Conservation (phyloP, 1,139 yeast genomes). For the Nematodospora anomalae region DNA sequence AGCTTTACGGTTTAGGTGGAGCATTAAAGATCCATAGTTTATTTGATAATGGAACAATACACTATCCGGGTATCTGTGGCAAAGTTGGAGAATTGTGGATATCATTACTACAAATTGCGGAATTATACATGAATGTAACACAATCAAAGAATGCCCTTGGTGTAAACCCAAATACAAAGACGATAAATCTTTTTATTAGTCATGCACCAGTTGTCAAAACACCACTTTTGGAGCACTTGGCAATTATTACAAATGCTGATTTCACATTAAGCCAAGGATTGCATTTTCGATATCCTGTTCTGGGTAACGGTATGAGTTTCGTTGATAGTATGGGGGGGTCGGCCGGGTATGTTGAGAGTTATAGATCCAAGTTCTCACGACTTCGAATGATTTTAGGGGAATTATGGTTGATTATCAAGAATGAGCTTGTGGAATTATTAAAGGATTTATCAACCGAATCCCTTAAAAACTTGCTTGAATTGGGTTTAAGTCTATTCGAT, state of each 20-base stretch:
- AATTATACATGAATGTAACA: conserved; percentile 28
- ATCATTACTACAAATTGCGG: conserved; percentile 69
- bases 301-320: conserved; percentile 68
- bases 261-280: conserved; percentile 71
- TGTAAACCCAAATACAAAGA: conserved; percentile 16
- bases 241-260: conserved; percentile 68
- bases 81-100: conserved; percentile 78
- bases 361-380: conserved; percentile 60
- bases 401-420: conserved; percentile 62
- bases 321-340: conserved; percentile 39
- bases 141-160: conserved; percentile 10
- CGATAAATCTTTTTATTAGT: conserved; percentile 62
- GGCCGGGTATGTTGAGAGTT: conserved; percentile 48
- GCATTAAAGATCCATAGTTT: conserved; percentile 64
- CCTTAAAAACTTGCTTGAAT: conserved; percentile 26
- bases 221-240: conserved; percentile 67
- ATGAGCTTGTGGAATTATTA: conserved; percentile 44
- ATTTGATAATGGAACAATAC: conserved; percentile 61
- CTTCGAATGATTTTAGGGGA: conserved; percentile 63
- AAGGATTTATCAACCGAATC: conserved; percentile 21
- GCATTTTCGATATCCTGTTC: conserved; percentile 70
- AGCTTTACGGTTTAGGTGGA: conserved; percentile 73
- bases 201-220: conserved; percentile 69
- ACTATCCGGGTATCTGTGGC: conserved; percentile 38
- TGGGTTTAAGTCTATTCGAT: conserved; percentile 61